Percentiles rank a stretch among this genome's conserved stretches.
These are phyloP conservation scores for Ilyonectria mors-panacis DNA, from an alignment of 2,329 filamentous ascomycete genomes.

Conservation along the genomic window DNA sequence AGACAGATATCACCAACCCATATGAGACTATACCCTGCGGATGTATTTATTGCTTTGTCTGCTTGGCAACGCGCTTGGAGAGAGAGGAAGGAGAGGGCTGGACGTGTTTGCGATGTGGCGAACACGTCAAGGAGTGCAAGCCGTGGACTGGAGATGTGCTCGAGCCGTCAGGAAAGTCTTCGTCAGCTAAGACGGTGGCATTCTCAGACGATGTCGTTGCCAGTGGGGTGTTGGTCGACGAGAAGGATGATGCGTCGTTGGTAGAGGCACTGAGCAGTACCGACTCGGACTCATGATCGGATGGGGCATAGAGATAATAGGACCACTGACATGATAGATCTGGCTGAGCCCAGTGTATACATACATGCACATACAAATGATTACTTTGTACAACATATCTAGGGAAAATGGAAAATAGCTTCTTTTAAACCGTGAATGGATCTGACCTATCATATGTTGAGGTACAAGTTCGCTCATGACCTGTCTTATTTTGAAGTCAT, in stretches of 20 bases:
- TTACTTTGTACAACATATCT: slow-evolving; percentile 16
- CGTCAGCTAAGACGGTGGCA: slow-evolving; percentile 70
- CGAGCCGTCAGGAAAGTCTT: slow-evolving; percentile 64
- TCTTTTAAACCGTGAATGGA: background rate
- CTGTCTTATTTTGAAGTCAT: background rate
- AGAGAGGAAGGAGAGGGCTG: slow-evolving; percentile 95
- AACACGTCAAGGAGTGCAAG: slow-evolving; percentile 85
- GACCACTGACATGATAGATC: slow-evolving; percentile 6
- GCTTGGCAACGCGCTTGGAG: slow-evolving; percentile 90
- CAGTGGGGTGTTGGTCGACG: slow-evolving; percentile 52
- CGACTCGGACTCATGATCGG: slow-evolving; percentile 36
- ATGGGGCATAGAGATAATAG: background rate
- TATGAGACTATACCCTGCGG: slow-evolving; percentile 93
- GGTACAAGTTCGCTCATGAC: background rate
- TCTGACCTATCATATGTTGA: background rate
- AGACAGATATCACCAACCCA: slow-evolving; percentile 95
- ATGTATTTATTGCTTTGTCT: slow-evolving; percentile 97
- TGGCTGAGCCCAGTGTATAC: slow-evolving; percentile 4
- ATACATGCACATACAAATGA: slow-evolving; percentile 9
- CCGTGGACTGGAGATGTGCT: slow-evolving; percentile 95
- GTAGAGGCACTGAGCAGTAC: slow-evolving; percentile 44
- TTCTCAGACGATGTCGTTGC: slow-evolving; percentile 71
- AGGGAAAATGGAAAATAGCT: background rate
- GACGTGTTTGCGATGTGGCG: slow-evolving; percentile 91
- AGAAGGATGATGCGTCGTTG: slow-evolving; percentile 40